These are phyloP conservation scores for Solanum appendiculatum DNA, from an alignment of 257 asterid genomes.

Conservation along the genomic window DNA sequence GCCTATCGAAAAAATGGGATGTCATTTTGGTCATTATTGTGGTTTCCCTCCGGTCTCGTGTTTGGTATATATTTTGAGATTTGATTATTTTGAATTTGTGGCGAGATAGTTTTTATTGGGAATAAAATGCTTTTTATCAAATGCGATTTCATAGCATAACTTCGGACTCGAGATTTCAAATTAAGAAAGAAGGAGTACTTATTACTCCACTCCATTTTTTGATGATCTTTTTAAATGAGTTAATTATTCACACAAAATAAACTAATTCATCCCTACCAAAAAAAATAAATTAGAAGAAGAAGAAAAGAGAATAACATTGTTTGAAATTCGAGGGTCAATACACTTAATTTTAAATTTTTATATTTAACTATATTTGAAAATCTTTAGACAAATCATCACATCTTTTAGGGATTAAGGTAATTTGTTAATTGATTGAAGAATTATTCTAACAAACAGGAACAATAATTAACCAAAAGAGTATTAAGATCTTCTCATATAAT, in stretches of 20 bases:
- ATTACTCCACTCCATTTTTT: too few relatives aligned
- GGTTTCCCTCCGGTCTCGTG: neutral
- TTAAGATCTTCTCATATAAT: neutral
- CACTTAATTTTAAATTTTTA: neutral
- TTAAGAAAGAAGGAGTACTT: too few relatives aligned
- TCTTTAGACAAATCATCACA: neutral
- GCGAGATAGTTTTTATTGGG: neutral
- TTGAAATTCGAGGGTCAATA: neutral
- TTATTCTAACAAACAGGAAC: neutral
- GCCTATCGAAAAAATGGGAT: neutral
- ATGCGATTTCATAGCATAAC: neutral
- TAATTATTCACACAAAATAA: neutral
- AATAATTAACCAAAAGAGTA: neutral
- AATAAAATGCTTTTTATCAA: too few relatives aligned
- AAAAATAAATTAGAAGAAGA: too few relatives aligned
- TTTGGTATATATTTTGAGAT: too few relatives aligned
- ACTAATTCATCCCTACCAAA: too few relatives aligned
- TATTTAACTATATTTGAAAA: neutral
- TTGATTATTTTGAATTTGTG: too few relatives aligned
- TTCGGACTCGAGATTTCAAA: rapidly evolving
- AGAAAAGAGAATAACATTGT: too few relatives aligned
- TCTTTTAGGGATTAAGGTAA: neutral
- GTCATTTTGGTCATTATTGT: neutral
- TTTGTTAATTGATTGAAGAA: neutral
- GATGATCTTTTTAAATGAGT: neutral